These are phyloP conservation scores for Balakata baccata DNA, from an alignment of 345 rosid species.

Conservation along the genomic window DNA sequence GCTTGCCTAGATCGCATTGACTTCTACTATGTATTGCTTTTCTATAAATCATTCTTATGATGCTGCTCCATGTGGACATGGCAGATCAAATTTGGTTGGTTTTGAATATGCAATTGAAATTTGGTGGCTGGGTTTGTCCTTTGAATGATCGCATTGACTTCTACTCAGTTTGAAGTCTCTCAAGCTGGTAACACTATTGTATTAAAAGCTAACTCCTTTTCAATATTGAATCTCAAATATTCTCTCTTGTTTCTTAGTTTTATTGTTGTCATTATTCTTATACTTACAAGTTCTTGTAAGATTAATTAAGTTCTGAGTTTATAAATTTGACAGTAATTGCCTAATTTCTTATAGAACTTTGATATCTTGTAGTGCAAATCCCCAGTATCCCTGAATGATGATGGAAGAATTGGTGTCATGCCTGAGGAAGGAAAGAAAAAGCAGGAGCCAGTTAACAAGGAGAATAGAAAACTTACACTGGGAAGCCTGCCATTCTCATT, in stretches of 20 bases:
- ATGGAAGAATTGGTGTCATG: conserved; percentile 61
- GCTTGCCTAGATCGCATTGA: background rate
- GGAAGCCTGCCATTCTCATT: conserved; percentile 65
- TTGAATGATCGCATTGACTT: no score
- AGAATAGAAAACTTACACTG: conserved; percentile 65
- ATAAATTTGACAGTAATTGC: background rate
- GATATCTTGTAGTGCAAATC: conserved; percentile 62
- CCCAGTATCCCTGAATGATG: conserved; percentile 79
- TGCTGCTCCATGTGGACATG: background rate
- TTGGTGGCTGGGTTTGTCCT: background rate
- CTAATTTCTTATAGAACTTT: conserved; percentile 5
- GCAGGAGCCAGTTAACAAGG: conserved; percentile 63
- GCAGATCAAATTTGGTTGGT: background rate
- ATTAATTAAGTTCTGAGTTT: background rate
- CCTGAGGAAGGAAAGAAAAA: conserved; percentile 41
- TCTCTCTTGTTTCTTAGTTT: background rate
- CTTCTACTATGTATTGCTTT: background rate
- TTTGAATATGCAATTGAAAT: background rate
- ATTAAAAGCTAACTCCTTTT: background rate
- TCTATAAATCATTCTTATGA: background rate
- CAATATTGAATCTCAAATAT: background rate
- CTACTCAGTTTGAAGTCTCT: background rate
- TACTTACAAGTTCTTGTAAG: background rate
- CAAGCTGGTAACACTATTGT: background rate
- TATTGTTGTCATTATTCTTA: background rate